Conservation (phyloP, 2,329 filamentous ascomycete species). For the Knoxdaviesia capensis region DNA sequence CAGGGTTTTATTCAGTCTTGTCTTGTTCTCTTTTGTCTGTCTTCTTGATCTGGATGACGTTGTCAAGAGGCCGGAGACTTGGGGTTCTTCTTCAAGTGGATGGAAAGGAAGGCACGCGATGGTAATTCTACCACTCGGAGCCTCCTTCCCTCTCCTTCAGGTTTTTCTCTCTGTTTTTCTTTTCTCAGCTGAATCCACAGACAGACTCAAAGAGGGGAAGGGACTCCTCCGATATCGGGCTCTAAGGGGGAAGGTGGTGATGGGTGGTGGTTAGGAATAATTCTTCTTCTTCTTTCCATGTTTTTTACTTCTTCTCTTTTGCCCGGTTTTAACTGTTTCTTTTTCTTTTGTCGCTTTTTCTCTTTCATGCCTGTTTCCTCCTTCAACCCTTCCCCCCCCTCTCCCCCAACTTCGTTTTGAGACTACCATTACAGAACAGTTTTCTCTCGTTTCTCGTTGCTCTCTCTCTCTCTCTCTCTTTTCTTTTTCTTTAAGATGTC, state of each 20-base stretch:
- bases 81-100: too few relatives aligned
- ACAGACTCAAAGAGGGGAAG: too few relatives aligned
- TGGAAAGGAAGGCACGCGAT: too few relatives aligned
- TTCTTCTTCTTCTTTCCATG: background rate
- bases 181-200: too few relatives aligned
- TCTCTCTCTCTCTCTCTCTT: background rate
- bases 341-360: slow-evolving; percentile 5
- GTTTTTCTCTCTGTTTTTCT: too few relatives aligned
- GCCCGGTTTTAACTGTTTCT: background rate
- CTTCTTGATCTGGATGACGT: background rate
- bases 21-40: background rate
- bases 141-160: too few relatives aligned
- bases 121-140: too few relatives aligned
- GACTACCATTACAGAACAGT: background rate
- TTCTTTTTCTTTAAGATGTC: background rate
- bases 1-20: background rate
- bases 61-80: background rate
- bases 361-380: background rate
- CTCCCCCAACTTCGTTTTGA: background rate
- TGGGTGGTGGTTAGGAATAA: background rate
- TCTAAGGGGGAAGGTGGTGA: background rate
- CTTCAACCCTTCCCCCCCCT: background rate
- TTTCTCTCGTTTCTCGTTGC: background rate
- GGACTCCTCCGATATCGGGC: too few relatives aligned
- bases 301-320: background rate